Evolutionary conservation across 441 rosid species (phyloP).

Genomic region (Gossypium gossypioides): DNA sequence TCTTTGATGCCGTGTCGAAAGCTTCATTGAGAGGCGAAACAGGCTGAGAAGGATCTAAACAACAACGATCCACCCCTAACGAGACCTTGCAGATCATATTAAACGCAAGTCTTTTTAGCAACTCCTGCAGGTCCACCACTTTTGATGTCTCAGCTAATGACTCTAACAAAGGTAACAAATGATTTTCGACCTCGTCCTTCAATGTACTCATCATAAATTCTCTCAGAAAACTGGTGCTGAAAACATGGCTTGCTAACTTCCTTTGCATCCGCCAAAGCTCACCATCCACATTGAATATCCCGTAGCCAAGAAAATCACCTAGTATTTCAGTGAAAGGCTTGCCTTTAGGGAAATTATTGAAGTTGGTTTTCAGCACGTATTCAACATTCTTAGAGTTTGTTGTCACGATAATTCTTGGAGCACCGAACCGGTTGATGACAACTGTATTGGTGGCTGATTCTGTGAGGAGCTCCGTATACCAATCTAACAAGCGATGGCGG

Average conservation of each 20-base stretch:
- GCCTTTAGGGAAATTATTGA: slow-evolving; percentile 54
- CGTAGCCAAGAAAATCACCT: slow-evolving; percentile 61
- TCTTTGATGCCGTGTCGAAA: slow-evolving; percentile 51
- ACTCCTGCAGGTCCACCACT: slow-evolving; percentile 39
- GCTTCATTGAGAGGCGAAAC: slow-evolving; percentile 37
- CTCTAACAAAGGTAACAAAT: slow-evolving; percentile 32
- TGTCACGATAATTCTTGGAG: slow-evolving; percentile 47
- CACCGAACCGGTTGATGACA: slow-evolving; percentile 48
- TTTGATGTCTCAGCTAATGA: slow-evolving; percentile 13
- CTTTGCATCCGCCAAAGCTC: slow-evolving; percentile 43
- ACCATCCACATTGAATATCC: slow-evolving; percentile 53
- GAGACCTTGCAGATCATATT: slow-evolving; percentile 41
- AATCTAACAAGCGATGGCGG: slow-evolving; percentile 55
- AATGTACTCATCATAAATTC: slow-evolving; percentile 24
- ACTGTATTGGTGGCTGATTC: slow-evolving; percentile 48
- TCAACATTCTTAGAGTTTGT: slow-evolving; percentile 49
- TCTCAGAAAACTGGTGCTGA: slow-evolving; percentile 33
- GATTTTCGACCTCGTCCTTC: slow-evolving; percentile 26
- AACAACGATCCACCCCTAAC: slow-evolving; percentile 34
- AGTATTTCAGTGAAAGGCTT: slow-evolving; percentile 55
- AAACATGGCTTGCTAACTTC: slow-evolving; percentile 43
- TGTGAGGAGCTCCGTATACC: slow-evolving; percentile 66
- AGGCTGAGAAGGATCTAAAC: slow-evolving; percentile 27
- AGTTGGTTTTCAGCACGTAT: slow-evolving; percentile 51
- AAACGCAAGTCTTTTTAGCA: slow-evolving; percentile 39